Conservation (phyloP, 164 flowering plant species). For the Kalanchoe fedtschenkoi region DNA sequence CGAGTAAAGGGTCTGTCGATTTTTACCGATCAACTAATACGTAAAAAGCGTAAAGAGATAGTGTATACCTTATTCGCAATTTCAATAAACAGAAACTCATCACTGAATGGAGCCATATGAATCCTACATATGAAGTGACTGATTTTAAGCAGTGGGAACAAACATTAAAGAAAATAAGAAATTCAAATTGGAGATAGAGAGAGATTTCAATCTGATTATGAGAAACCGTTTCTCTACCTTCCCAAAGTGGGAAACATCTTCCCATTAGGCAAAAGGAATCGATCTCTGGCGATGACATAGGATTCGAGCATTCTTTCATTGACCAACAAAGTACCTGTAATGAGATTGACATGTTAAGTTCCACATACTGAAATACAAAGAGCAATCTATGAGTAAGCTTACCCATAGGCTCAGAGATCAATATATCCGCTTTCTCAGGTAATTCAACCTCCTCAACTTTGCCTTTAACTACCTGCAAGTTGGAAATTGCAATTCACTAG, state of each 20-base stretch:
- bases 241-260: conserved; percentile 92
- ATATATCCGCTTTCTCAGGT: conserved; percentile 97
- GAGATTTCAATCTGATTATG: background rate
- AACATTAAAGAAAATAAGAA: background rate
- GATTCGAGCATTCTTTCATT: conserved; percentile 99
- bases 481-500: conserved; percentile 5
- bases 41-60: background rate
- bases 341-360: conserved; percentile 2
- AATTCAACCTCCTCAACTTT: conserved; percentile 95
- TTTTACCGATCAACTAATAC: background rate
- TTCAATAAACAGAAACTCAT: conserved; percentile 84
- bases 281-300: conserved; percentile 96
- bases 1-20: background rate
- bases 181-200: background rate
- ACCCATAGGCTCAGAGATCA: conserved; percentile 99
- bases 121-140: conserved; percentile 40
- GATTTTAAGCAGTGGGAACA: background rate
- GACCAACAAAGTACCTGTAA: conserved; percentile 75
- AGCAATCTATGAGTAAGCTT: conserved; percentile 8
- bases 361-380: background rate
- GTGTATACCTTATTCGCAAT: conserved; percentile 82
- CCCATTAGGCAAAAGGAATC: conserved; percentile 78
- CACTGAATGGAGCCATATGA: conserved; percentile 99
- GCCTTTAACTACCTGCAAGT: conserved; percentile 74
- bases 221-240: conserved; percentile 39